These are phyloP conservation scores for Geoglossum cookeanum DNA, from an alignment of 2,329 filamentous ascomycete species.

Conservation along the genomic window DNA sequence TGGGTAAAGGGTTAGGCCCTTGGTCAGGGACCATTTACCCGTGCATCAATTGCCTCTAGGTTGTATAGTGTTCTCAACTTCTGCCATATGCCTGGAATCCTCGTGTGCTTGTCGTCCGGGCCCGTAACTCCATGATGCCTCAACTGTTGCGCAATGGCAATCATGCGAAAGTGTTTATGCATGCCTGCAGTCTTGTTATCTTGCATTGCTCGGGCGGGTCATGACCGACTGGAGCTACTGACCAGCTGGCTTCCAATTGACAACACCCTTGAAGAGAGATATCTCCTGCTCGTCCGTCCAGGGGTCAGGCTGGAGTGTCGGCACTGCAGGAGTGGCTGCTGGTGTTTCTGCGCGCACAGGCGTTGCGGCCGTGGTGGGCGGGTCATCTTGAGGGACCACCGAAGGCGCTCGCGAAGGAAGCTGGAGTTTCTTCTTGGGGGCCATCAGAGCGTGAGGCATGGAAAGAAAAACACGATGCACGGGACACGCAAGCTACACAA, in stretches of 20 bases:
- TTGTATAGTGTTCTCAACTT: slow-evolving; percentile 76
- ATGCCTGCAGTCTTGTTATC: slow-evolving; percentile 36
- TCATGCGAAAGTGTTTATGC: slow-evolving; percentile 87
- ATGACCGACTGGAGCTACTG: slow-evolving; percentile 11
- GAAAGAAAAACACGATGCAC: neutral
- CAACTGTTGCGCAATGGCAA: slow-evolving; percentile 64
- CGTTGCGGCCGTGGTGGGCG: slow-evolving; percentile 19
- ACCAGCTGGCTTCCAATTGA: slow-evolving; percentile 94
- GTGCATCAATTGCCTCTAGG: slow-evolving; percentile 67
- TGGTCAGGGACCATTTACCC: slow-evolving; percentile 36
- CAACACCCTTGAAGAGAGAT: slow-evolving; percentile 79
- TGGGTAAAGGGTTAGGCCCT: neutral
- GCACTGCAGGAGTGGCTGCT: neutral
- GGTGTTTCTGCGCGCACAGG: neutral
- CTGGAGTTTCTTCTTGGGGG: slow-evolving; percentile 50
- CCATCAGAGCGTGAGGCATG: slow-evolving; percentile 29
- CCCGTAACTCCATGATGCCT: slow-evolving; percentile 64
- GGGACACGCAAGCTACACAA: too few species aligned
- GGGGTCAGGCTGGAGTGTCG: slow-evolving; percentile 35
- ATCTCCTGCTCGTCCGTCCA: slow-evolving; percentile 96
- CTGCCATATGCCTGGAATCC: slow-evolving; percentile 78
- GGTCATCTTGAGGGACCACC: slow-evolving; percentile 30
- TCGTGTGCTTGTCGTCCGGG: slow-evolving; percentile 54
- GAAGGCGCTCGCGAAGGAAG: slow-evolving; percentile 24
- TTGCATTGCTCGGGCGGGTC: slow-evolving; percentile 1